A percentile compares a stretch with the other conserved stretches of the same genome.
These are phyloP conservation scores for Sphagnurus paluster DNA, from an alignment of 1,284 basidiomycete species.

Conservation along the genomic window DNA sequence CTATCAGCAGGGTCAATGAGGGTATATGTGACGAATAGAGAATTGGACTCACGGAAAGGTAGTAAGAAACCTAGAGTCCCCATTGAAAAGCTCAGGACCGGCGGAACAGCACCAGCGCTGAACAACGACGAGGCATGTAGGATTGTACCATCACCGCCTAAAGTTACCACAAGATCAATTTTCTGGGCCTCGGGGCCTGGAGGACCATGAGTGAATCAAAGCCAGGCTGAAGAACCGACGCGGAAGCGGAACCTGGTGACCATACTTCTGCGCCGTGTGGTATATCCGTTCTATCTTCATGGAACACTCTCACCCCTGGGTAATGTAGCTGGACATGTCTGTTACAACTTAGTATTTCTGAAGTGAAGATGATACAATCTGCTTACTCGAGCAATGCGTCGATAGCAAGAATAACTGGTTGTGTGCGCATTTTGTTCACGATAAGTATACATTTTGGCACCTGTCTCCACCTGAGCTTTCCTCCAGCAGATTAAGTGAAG, in stretches of 20 bases:
- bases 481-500: conserved; percentile 28
- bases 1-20: conserved; percentile 36
- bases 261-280: conserved; percentile 66
- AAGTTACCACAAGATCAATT: conserved; percentile 87
- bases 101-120: conserved; percentile 85
- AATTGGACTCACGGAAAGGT: conserved; percentile 78
- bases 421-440: conserved; percentile 76
- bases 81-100: conserved; percentile 95
- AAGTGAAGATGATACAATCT: neutral
- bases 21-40: neutral
- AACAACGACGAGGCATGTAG: conserved; percentile 94
- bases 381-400: conserved; percentile 67
- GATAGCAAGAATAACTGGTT: conserved; percentile 72
- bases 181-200: conserved; percentile 50
- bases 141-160: conserved; percentile 96
- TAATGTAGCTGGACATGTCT: conserved; percentile 69
- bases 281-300: conserved; percentile 71
- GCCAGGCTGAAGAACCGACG: conserved; percentile 10
- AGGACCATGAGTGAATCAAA: neutral
- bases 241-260: conserved; percentile 64
- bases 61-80: conserved; percentile 93
- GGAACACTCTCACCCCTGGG: conserved; percentile 72
- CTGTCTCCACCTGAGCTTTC: conserved; percentile 39
- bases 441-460: conserved; percentile 58
- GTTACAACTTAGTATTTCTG: conserved; percentile 7